phyloP scores from a whole-genome alignment of 2,329 filamentous ascomycete genomes.

The Diaporthe destruens region DNA sequence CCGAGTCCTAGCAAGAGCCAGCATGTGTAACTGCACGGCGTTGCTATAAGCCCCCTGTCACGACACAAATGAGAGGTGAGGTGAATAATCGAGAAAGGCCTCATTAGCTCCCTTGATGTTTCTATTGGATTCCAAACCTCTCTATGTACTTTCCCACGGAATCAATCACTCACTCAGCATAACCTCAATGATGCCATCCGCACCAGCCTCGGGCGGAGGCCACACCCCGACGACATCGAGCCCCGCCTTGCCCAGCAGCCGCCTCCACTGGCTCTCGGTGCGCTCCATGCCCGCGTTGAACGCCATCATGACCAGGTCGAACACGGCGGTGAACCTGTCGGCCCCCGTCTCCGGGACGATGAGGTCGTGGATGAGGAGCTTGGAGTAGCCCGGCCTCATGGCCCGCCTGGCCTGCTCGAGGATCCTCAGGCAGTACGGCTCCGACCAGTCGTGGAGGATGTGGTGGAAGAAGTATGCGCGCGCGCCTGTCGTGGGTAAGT shows the following conservation, averaged over 20 bases:
- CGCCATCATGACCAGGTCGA: conserved; percentile 51
- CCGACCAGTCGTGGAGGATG: conserved; percentile 54
- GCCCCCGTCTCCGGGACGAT: conserved; percentile 47
- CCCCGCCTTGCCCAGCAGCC: conserved; percentile 44
- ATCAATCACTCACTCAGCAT: neutral
- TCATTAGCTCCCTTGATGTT: too few species aligned
- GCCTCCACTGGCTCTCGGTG: conserved; percentile 46
- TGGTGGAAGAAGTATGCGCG: conserved; percentile 49
- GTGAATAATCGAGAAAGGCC: too few species aligned
- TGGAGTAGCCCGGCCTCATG: conserved; percentile 52
- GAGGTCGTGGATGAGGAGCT: conserved; percentile 51
- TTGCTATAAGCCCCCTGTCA: too few species aligned
- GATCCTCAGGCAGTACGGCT: conserved; percentile 51
- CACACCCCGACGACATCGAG: conserved; percentile 45
- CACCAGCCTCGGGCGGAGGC: conserved; percentile 44
- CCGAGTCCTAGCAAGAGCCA: too few species aligned
- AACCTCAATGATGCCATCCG: conserved; percentile 41
- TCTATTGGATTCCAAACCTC: too few species aligned
- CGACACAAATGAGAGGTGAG: too few species aligned
- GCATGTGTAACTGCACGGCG: too few species aligned
- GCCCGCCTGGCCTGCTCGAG: conserved; percentile 47
- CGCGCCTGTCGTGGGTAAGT: conserved; percentile 46
- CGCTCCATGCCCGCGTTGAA: conserved; percentile 48
- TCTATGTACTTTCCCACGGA: too few species aligned
- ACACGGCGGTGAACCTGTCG: conserved; percentile 43